Evolutionary conservation across 192 early-diverging fungal genomes (phyloP).

Genomic region (Coemansia sp.): DNA sequence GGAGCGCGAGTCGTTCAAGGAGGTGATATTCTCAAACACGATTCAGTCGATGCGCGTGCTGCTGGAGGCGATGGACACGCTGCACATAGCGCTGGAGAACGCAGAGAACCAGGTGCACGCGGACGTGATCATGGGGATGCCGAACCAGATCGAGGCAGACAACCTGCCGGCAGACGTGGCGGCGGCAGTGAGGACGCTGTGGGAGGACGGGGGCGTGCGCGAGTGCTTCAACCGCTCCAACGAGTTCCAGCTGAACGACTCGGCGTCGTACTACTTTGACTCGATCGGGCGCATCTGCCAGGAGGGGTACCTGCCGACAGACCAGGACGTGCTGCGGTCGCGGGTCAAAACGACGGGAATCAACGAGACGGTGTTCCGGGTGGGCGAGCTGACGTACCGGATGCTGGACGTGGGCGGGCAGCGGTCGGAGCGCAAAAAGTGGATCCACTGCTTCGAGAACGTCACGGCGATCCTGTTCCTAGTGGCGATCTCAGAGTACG

Average conservation of each 20-base stretch:
- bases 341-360: conserved; percentile 98
- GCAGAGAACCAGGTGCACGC: conserved; percentile 69
- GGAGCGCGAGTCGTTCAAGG: conserved; percentile 90
- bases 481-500: conserved; percentile 93
- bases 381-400: conserved; percentile 89
- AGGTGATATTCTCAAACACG: conserved; percentile 94
- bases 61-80: conserved; percentile 88
- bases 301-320: conserved; percentile 79
- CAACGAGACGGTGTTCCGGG: conserved; percentile 89
- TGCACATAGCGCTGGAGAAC: conserved; percentile 71
- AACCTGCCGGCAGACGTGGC: conserved; percentile 77
- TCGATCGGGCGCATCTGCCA: conserved; percentile 84
- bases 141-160: conserved; percentile 86
- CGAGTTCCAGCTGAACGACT: conserved; percentile 97
- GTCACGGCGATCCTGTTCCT: conserved; percentile 94
- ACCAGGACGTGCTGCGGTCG: conserved; percentile 96
- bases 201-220: conserved; percentile 81
- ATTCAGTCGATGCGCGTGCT: conserved; percentile 95
- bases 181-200: conserved; percentile 75
- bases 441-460: conserved; percentile 99
- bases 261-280: conserved; percentile 96
- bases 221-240: conserved; percentile 75
- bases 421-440: conserved; percentile 97
- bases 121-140: conserved; percentile 74
- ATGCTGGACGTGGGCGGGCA: conserved; percentile 99